Base-by-base conservation (phyloP, 2,329 filamentous ascomycete genomes). In the Talaromyces sp. region DNA sequence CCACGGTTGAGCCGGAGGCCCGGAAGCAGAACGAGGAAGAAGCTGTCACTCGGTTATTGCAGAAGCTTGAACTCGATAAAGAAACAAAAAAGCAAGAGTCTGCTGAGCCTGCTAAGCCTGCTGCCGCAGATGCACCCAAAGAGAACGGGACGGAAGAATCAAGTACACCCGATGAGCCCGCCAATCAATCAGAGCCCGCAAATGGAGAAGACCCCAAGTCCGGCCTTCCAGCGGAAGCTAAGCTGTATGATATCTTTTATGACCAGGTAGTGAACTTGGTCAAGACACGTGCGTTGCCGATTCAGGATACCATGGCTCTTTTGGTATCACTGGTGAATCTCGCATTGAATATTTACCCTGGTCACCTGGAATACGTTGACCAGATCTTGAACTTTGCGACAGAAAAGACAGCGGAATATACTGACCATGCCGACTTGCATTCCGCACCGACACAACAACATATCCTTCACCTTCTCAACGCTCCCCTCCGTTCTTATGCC, bases 171-270 rank as follows among this genome's bases (percentile, higher is more conserved):
- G 36, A 49, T 10, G 50, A 68, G 43, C 54, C 72, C 27, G 55
- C 47, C 16, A 69, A 67, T 47, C 63, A 63, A 51, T 62, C 64
- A 51, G 60, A 56, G 66, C 70, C 36, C 74, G 72, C 51, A 6
- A 70, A 65, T 22, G 56, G 65, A 33, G 59, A 66, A 64, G 42
- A 58, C 3, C 47, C 75, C 70, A 68, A 82, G 77, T 51, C 66
- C 33, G 63, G 51, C 17, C 61, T 65, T 43, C 70, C 73, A 27
- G 77, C 86, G 47, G 87, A 91, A 65, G 86, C 96, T 52, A 93
- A 90, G 74, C 83, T 99, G 20, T 97, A 97, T 72, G 92, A 97
- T 74, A 90, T 97, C 54, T 99, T 97, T 80, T 96, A 97, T 68
- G 88, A 91, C 47, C 94, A 97, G 73, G 94, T 97, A 57, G 89